phyloP scores from a whole-genome alignment of 1,284 basidiomycete species.

The Veloporphyrellus conicus region DNA sequence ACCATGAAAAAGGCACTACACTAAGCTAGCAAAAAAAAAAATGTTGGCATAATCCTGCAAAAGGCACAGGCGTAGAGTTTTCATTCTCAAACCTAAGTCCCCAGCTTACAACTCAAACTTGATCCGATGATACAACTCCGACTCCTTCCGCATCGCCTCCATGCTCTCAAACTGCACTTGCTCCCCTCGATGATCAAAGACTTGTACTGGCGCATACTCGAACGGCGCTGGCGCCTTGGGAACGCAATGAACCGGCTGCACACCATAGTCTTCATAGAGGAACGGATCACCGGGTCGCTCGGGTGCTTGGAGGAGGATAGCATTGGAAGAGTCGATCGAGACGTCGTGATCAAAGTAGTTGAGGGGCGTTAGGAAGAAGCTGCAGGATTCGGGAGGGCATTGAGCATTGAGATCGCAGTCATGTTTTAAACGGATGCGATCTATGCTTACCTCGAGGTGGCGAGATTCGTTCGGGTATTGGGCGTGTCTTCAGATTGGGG shows the following conservation, averaged over 20 bases:
- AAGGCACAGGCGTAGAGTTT: no score
- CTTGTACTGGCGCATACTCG: slow-evolving; percentile 37
- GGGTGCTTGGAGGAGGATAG: slow-evolving; percentile 48
- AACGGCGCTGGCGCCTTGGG: slow-evolving; percentile 43
- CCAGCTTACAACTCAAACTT: slow-evolving; percentile 30
- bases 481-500: slow-evolving; percentile 60
- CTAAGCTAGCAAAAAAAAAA: no score
- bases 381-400: slow-evolving; percentile 16
- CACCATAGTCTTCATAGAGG: slow-evolving; percentile 50
- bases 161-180: slow-evolving; percentile 27
- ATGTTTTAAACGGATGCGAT: not conserved
- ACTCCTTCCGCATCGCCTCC: slow-evolving; percentile 41
- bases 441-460: slow-evolving; percentile 46
- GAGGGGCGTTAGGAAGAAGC: slow-evolving; percentile 57
- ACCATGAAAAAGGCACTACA: no score
- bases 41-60: no score
- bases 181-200: slow-evolving; percentile 39
- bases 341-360: slow-evolving; percentile 65
- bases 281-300: slow-evolving; percentile 39
- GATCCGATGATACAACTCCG: slow-evolving; percentile 44
- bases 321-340: slow-evolving; percentile 54
- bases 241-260: slow-evolving; percentile 45
- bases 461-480: slow-evolving; percentile 58
- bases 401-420: not conserved
- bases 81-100: no score